phyloP scores from a whole-genome alignment of 1,284 basidiomycete genomes.

The Takashimella tepidaria region DNA sequence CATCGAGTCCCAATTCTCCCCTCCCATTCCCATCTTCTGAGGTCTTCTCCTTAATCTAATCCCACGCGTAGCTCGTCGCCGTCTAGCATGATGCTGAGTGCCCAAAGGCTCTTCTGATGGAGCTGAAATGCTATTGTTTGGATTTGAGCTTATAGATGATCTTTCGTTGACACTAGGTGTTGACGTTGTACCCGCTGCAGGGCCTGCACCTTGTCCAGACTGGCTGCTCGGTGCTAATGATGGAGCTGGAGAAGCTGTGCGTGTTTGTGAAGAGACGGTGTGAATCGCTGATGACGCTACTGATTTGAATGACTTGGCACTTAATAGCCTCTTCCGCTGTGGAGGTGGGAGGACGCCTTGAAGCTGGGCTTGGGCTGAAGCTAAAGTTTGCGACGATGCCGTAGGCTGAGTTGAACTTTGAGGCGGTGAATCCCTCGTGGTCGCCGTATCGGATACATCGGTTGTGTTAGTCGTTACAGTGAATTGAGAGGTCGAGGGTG shows the following conservation, averaged over 20 bases:
- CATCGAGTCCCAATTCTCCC: constrained; percentile 19
- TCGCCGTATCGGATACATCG: neutral
- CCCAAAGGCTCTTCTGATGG: neutral
- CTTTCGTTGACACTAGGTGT: neutral
- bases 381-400: neutral
- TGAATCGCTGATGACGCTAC: constrained; percentile 38
- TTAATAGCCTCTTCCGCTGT: constrained; percentile 36
- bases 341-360: constrained; percentile 18
- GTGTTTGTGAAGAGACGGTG: constrained; percentile 3
- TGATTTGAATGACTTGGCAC: constrained; percentile 40
- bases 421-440: neutral
- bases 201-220: neutral
- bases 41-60: constrained; percentile 6
- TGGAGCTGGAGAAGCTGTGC: neutral
- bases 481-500: neutral
- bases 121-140: neutral
- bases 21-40: constrained; percentile 10
- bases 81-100: constrained; percentile 1
- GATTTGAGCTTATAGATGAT: neutral
- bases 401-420: neutral
- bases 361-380: neutral
- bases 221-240: neutral
- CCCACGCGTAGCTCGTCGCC: constrained; percentile 2
- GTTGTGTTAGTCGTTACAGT: neutral
- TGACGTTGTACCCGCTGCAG: neutral